These are phyloP conservation scores for Echria macrotheca DNA, from an alignment of 495 filamentous ascomycete species.

Conservation along the genomic window DNA sequence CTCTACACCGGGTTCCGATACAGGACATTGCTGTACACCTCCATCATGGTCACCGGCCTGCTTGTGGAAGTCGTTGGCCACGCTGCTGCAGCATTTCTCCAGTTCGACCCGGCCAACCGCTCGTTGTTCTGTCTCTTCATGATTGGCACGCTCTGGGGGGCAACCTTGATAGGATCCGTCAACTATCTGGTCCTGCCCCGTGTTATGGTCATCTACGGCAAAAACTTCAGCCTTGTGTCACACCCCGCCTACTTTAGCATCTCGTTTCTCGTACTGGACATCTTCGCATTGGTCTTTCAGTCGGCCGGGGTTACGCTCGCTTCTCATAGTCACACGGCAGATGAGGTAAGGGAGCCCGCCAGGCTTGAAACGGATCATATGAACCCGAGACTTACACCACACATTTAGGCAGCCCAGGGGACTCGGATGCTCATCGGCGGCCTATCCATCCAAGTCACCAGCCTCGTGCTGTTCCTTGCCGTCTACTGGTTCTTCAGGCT, in stretches of 20 bases:
- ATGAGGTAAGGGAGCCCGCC: constrained; percentile 21
- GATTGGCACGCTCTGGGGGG: constrained; percentile 35
- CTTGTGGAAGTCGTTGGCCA: constrained; percentile 37
- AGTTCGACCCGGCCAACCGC: constrained; percentile 19
- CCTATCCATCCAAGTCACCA: constrained; percentile 31
- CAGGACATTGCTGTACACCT: constrained; percentile 28
- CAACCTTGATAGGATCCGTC: constrained; percentile 33
- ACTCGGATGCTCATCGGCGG: constrained; percentile 30
- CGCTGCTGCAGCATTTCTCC: constrained; percentile 33
- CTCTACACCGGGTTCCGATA: constrained; percentile 35
- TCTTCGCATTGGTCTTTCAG: constrained; percentile 31
- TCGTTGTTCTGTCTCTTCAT: constrained; percentile 32
- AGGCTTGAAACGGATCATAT: too few species aligned
- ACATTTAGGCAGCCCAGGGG: constrained; percentile 26
- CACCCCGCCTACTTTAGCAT: constrained; percentile 29
- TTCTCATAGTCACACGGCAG: neutral
- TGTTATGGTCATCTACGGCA: constrained; percentile 36
- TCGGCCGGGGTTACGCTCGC: constrained; percentile 29
- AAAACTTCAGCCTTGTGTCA: constrained; percentile 24
- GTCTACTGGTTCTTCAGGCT: constrained; percentile 28
- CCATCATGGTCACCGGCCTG: constrained; percentile 28
- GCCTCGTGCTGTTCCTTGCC: constrained; percentile 28
- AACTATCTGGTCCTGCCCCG: constrained; percentile 33
- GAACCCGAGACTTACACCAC: too few species aligned
- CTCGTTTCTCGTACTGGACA: constrained; percentile 26